phyloP scores from a whole-genome alignment of 257 asterid species.

The Apocynum venetum region DNA sequence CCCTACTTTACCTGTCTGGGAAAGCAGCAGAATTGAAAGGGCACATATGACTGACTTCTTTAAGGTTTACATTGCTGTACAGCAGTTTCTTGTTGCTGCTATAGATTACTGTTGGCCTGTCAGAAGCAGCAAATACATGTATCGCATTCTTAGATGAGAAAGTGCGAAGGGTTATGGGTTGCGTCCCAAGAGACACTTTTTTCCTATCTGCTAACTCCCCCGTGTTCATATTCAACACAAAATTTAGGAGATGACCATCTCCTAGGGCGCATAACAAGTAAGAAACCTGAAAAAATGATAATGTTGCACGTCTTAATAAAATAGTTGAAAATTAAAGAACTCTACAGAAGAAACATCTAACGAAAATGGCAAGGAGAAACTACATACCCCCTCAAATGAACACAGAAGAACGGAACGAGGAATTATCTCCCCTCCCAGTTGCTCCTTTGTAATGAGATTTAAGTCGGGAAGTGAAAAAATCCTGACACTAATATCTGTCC shows the following conservation, averaged over 20 bases:
- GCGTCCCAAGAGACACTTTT: constrained; percentile 96
- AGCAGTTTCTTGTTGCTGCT: constrained; percentile 97
- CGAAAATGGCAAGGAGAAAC: constrained; percentile 14
- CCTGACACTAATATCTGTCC: constrained; percentile 93
- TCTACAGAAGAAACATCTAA: background rate
- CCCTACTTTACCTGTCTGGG: constrained; percentile 70
- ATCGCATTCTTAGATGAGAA: constrained; percentile 92
- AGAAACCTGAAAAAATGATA: constrained; percentile 57
- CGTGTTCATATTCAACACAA: constrained; percentile 64
- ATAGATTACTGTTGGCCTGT: constrained; percentile 92
- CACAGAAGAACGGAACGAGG: constrained; percentile 97
- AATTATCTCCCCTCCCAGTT: constrained; percentile 93
- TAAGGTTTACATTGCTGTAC: constrained; percentile 91
- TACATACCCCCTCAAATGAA: constrained; percentile 90
- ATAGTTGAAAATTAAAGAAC: background rate
- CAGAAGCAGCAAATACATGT: constrained; percentile 98
- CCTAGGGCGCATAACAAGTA: constrained; percentile 98
- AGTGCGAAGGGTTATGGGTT: constrained; percentile 89
- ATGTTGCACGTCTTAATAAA: background rate
- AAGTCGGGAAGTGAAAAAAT: constrained; percentile 78
- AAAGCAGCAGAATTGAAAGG: constrained; percentile 98
- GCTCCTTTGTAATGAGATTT: constrained; percentile 81
- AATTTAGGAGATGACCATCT: constrained; percentile 95
- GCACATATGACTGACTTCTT: constrained; percentile 96
- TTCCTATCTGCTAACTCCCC: constrained; percentile 93